Percentiles rank a stretch among this genome's conserved stretches.
Evolutionary conservation across 1,139 yeast genomes (phyloP).

Genomic region (Wickerhamomyces sp.): DNA sequence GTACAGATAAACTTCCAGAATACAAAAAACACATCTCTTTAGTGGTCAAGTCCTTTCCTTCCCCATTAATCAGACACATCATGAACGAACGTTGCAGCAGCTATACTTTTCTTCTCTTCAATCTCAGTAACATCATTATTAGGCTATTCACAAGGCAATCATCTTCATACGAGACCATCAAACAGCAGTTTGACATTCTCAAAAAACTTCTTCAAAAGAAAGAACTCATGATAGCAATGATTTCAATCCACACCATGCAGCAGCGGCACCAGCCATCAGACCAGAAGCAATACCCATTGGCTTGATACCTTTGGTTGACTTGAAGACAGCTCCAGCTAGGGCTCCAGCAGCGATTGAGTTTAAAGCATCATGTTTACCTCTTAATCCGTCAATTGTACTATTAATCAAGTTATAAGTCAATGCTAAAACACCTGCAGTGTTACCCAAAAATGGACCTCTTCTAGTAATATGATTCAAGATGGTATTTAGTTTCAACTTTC

Average conservation of each 20-base stretch:
- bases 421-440: conserved; percentile 92
- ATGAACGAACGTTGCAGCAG: too few species aligned
- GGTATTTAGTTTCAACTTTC: conserved; percentile 78
- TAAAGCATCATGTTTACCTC: conserved; percentile 84
- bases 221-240: conserved; percentile 2
- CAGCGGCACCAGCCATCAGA: conserved; percentile 85
- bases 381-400: conserved; percentile 67
- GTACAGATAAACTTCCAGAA: too few species aligned
- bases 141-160: conserved; percentile 3
- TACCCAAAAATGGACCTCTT: conserved; percentile 94
- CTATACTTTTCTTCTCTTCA: conserved; percentile 1
- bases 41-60: too few species aligned
- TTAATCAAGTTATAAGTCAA: conserved; percentile 81
- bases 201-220: conserved; percentile 10
- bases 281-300: conserved; percentile 89
- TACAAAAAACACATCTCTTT: too few species aligned
- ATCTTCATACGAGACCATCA: neutral
- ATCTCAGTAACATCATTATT: neutral
- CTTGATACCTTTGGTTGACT: conserved; percentile 76
- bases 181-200: too few species aligned
- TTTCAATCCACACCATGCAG: conserved; percentile 87
- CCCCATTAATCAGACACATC: too few species aligned
- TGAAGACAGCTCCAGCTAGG: conserved; percentile 85
- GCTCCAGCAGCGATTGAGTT: conserved; percentile 91
- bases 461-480: conserved; percentile 87